These are phyloP conservation scores for Chalaropsis ovoidea DNA, from an alignment of 2,329 filamentous ascomycete genomes.

Conservation along the genomic window DNA sequence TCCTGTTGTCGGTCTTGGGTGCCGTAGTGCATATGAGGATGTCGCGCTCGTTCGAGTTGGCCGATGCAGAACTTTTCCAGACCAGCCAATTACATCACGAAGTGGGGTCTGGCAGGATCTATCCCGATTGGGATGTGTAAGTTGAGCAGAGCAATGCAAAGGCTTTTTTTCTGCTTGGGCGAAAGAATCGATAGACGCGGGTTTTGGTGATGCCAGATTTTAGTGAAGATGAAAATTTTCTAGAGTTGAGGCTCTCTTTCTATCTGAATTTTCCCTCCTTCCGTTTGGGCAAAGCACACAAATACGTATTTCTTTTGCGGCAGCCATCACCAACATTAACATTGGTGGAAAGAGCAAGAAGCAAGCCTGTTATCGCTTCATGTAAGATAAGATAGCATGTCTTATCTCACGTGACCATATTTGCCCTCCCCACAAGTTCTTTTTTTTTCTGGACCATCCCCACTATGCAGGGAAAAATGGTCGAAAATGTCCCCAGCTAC, in stretches of 20 bases:
- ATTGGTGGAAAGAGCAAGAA: not conserved
- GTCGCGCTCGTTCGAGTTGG: not conserved
- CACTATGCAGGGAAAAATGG: slow-evolving; percentile 12
- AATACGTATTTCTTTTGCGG: not conserved
- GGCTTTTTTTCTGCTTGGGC: not conserved
- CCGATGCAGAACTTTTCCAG: slow-evolving; percentile 23
- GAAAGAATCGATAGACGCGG: not conserved
- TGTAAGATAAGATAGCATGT: not conserved
- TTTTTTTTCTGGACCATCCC: slow-evolving; percentile 11
- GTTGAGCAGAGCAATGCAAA: slow-evolving; percentile 1
- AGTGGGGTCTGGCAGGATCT: slow-evolving; percentile 20
- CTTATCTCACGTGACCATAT: slow-evolving; percentile 20
- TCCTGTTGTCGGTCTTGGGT: not conserved
- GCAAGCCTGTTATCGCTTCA: not conserved
- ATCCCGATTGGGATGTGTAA: slow-evolving; percentile 24
- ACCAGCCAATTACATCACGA: slow-evolving; percentile 23
- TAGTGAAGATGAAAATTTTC: not conserved
- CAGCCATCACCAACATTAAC: not conserved
- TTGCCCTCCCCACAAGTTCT: slow-evolving; percentile 25
- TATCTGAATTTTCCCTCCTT: not conserved
- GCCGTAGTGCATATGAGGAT: not conserved
- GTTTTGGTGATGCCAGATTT: not conserved
- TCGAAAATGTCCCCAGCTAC: slow-evolving; percentile 7
- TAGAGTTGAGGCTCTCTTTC: not conserved
- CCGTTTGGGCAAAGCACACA: not conserved